Percentiles rank a stretch among this genome's conserved stretches.
These are phyloP conservation scores for Ceratobasidium sp. DNA, from an alignment of 1,284 basidiomycete genomes.

Conservation along the genomic window DNA sequence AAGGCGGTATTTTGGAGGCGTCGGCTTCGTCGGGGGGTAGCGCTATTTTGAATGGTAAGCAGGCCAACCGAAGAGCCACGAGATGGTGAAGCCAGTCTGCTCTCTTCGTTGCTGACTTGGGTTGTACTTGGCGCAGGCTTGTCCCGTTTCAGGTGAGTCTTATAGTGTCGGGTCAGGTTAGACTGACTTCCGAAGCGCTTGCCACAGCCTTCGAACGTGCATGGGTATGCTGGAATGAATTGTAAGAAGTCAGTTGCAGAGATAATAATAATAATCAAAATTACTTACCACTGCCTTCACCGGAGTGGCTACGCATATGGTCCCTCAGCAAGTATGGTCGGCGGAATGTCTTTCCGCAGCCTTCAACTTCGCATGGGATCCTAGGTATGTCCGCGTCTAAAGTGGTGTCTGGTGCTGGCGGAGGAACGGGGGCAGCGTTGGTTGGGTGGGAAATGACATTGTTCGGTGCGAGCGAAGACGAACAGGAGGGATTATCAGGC, in stretches of 20 bases:
- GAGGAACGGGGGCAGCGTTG: background rate
- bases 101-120: background rate
- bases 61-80: background rate
- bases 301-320: constrained; percentile 15
- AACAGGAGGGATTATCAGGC: background rate
- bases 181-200: constrained; percentile 16
- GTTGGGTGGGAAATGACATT: background rate
- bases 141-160: constrained; percentile 1
- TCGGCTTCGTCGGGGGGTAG: background rate
- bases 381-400: background rate
- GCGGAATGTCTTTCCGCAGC: constrained; percentile 9
- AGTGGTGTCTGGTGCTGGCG: background rate
- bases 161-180: constrained; percentile 12
- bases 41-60: background rate
- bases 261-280: background rate
- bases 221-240: constrained; percentile 13
- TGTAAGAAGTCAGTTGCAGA: background rate
- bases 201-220: constrained; percentile 4
- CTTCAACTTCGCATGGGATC: constrained; percentile 7
- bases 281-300: constrained; percentile 11
- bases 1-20: background rate
- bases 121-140: background rate
- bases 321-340: constrained; percentile 22
- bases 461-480: background rate
- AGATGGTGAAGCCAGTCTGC: background rate